A percentile compares a stretch with the other conserved stretches of the same genome.
Evolutionary conservation across 805 yeast species (phyloP).

Genomic region (Clavispora santaluciae): DNA sequence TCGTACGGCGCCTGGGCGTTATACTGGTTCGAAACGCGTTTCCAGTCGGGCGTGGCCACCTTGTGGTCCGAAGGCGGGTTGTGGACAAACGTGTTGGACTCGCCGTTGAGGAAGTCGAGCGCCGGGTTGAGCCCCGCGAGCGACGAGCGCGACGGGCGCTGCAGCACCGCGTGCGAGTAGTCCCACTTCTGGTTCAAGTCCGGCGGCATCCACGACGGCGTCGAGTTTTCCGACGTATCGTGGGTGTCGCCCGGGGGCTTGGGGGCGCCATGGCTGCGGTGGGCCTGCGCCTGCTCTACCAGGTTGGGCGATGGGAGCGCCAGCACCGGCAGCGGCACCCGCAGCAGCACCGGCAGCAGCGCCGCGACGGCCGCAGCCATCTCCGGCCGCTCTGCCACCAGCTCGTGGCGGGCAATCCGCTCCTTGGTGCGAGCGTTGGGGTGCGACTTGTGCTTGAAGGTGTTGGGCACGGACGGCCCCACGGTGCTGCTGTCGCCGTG

Average conservation of each 20-base stretch:
- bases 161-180: slow-evolving; percentile 4
- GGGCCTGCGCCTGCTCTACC: neutral
- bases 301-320: neutral
- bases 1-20: slow-evolving; percentile 16
- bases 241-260: neutral
- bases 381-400: neutral
- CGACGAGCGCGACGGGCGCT: neutral
- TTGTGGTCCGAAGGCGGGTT: slow-evolving; percentile 15
- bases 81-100: slow-evolving; percentile 30
- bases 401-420: slow-evolving; percentile 17
- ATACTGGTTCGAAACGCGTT: slow-evolving; percentile 25
- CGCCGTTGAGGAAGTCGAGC: slow-evolving; percentile 16
- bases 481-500: slow-evolving; percentile 14
- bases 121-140: slow-evolving; percentile 2
- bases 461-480: slow-evolving; percentile 36
- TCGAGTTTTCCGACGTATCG: slow-evolving; percentile 12
- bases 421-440: slow-evolving; percentile 40
- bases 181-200: slow-evolving; percentile 35
- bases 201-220: slow-evolving; percentile 43
- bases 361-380: no score
- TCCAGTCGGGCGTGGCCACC: slow-evolving; percentile 31
- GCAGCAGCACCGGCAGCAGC: no score
- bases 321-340: no score
- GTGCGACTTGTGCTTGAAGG: slow-evolving; percentile 41
- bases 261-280: neutral